These are phyloP conservation scores for Cichorium intybus DNA, from an alignment of 140 eudicot genomes.

Conservation along the genomic window DNA sequence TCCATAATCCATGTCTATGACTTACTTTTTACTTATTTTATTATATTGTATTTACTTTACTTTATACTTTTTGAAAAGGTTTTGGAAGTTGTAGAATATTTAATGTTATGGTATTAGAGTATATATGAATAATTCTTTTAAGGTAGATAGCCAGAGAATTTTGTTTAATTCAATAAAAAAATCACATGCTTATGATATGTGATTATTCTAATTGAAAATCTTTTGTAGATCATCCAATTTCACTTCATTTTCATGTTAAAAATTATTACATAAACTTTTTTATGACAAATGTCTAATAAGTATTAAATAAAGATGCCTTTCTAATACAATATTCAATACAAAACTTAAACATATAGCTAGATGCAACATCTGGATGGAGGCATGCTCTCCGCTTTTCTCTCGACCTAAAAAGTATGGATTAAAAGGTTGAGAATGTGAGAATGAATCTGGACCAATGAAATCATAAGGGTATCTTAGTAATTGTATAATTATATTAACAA, in stretches of 20 bases:
- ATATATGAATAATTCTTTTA: conserved; percentile 27
- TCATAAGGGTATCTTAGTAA: no score
- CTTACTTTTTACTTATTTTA: conserved; percentile 36
- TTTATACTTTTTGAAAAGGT: conserved; percentile 38
- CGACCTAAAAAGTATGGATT: not conserved
- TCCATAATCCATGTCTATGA: conserved; percentile 26
- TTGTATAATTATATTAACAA: no score
- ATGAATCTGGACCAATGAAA: no score
- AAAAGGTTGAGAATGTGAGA: no score
- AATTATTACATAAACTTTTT: not conserved
- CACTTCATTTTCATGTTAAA: not conserved
- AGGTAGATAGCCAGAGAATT: conserved; percentile 32
- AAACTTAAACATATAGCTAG: not conserved
- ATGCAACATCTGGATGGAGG: not conserved
- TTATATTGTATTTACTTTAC: conserved; percentile 19
- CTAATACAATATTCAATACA: not conserved
- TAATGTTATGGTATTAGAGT: conserved; percentile 15
- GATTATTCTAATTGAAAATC: conserved; percentile 10
- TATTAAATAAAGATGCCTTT: not conserved
- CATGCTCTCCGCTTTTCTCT: not conserved
- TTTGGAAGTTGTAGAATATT: conserved; percentile 34
- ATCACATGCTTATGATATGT: conserved; percentile 34
- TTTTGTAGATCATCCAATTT: conserved; percentile 14
- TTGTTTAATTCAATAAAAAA: conserved; percentile 36
- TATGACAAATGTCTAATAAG: not conserved